Evolutionary conservation across 352 stramenopile species (phyloP), one percentile per base, ranked within the genome.

Genomic region (Phytophthora lateralis): DNA sequence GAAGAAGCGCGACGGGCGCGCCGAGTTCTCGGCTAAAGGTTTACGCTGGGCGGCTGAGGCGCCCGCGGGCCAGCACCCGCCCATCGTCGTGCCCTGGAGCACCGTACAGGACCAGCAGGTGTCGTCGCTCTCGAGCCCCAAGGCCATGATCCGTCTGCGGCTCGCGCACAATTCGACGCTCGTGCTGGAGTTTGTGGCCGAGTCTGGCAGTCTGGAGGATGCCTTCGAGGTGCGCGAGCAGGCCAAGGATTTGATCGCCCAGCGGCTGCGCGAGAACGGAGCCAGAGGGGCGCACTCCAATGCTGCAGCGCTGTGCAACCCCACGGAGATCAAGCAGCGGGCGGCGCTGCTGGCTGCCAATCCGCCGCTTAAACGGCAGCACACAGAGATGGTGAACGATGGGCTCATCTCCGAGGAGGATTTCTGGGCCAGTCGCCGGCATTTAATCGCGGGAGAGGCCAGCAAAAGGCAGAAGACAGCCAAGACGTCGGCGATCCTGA

Each of bases 301-400:
- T 42, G 68, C 75, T 37, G 74, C 74, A 35, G 69, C 81, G 48
- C 66, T 91, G 15, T 90, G 82, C 55, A 93, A 83, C 55, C 68
- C 82, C 32, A 76, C 77, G 11, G 87, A 95, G 70, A 92, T 91
- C 66, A 93, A 95, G 67, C 84, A 93, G 62, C 84, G 87, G 35
- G 84, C 85, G 11, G 85, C 83, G 18, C 60, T 95, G 32, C 66
- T 95, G 17, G 85, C 85, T 7, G 74, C 83, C 29, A 88, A 89
- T 41, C 73, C 81, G 35, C 87, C 80, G 21, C 83, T 95, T 20
- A 95, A 95, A 60, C 72, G 87, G 5, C 87, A 95, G 52, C 84
- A 95, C 61, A 92, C 71, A 12, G 87, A 95, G 60, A 95, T 95
- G 87, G 87, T 95, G 44, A 92, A 90, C 66, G 78, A 92, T 35